Conservation (phyloP, 2,329 filamentous ascomycete genomes). For the Trichoderma sp. region DNA sequence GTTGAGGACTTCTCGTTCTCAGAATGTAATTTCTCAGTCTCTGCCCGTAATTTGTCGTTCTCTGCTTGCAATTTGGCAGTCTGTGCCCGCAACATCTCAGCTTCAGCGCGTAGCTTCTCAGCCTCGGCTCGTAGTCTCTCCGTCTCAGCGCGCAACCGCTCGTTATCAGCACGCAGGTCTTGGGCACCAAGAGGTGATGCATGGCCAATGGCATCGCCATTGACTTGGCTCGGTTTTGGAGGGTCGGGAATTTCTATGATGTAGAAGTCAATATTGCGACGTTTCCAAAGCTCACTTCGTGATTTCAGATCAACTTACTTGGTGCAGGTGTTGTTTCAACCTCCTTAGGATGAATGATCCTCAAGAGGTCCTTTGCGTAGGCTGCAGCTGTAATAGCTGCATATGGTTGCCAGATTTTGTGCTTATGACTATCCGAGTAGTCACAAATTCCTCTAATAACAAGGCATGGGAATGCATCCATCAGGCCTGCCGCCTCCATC, state of each 20-base stretch:
- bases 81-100: too few relatives aligned
- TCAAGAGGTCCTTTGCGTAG: background rate
- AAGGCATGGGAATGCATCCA: background rate
- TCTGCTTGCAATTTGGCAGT: too few relatives aligned
- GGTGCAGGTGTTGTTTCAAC: background rate
- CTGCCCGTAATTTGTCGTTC: too few relatives aligned
- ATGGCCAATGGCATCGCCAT: too few relatives aligned
- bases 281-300: background rate
- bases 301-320: background rate
- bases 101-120: too few relatives aligned
- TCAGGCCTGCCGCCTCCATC: background rate
- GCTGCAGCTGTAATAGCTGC: background rate
- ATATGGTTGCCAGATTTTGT: background rate
- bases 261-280: background rate
- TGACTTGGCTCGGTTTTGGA: background rate
- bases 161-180: too few relatives aligned
- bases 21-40: too few relatives aligned
- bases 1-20: too few relatives aligned
- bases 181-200: too few relatives aligned
- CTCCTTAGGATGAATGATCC: background rate
- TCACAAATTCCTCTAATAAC: background rate
- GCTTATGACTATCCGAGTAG: background rate
- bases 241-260: background rate
- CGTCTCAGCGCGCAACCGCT: too few relatives aligned
- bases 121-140: too few relatives aligned